These are phyloP conservation scores for Hibiscus mutabilis DNA, from an alignment of 345 rosid species.

Conservation along the genomic window DNA sequence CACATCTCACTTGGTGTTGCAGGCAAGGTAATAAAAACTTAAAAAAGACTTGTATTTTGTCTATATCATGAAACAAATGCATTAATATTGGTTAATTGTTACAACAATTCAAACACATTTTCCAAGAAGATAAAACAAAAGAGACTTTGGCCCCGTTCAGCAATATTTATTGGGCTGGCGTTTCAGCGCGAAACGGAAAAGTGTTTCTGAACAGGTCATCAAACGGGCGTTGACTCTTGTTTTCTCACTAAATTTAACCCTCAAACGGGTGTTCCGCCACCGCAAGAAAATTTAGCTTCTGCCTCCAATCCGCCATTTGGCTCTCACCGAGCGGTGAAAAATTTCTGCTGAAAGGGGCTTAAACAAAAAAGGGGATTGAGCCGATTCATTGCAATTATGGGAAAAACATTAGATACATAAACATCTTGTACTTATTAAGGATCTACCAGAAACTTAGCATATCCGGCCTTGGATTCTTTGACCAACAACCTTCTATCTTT, in stretches of 20 bases:
- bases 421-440: background rate
- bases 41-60: background rate
- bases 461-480: background rate
- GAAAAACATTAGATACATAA: background rate
- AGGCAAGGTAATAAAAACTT: background rate
- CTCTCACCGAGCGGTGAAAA: too few species aligned
- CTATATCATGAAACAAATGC: background rate
- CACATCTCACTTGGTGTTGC: conserved; percentile 5
- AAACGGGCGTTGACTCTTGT: too few species aligned
- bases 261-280: too few species aligned
- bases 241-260: too few species aligned
- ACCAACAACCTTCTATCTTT: background rate
- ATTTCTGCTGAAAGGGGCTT: too few species aligned
- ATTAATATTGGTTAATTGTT: background rate
- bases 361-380: background rate
- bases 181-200: too few species aligned
- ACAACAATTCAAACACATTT: background rate
- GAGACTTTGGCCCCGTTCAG: too few species aligned
- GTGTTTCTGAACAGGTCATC: too few species aligned
- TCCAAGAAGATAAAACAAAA: background rate
- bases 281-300: too few species aligned
- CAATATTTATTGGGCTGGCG: too few species aligned
- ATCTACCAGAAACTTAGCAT: background rate
- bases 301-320: too few species aligned
- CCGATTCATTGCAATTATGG: background rate